Conservation (phyloP, 192 early-diverging fungal species). For the Coemansia javaensis region DNA sequence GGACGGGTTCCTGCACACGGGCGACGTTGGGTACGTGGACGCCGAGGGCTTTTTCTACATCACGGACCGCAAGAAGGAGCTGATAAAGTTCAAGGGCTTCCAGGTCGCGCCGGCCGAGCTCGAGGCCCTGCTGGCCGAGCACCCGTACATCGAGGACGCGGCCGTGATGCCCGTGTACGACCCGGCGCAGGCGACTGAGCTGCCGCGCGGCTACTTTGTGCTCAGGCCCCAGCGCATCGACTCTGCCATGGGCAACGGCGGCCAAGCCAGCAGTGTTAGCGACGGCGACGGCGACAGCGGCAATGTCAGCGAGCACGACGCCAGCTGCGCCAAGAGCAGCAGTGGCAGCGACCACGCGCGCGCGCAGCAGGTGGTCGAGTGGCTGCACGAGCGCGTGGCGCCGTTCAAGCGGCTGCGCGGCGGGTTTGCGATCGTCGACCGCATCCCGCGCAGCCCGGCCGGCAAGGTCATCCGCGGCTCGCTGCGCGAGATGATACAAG, state of each 20-base stretch:
- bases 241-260: no score
- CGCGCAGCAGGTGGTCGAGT: constrained; percentile 50
- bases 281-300: no score
- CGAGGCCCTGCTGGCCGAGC: constrained; percentile 66
- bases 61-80: constrained; percentile 77
- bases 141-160: constrained; percentile 65
- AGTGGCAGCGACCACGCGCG: constrained; percentile 33
- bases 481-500: constrained; percentile 51
- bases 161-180: constrained; percentile 67
- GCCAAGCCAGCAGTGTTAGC: no score
- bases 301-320: no score
- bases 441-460: constrained; percentile 69
- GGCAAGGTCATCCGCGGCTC: constrained; percentile 81
- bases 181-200: constrained; percentile 62
- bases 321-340: no score
- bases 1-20: constrained; percentile 78
- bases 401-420: constrained; percentile 76
- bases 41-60: constrained; percentile 60
- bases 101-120: constrained; percentile 84
- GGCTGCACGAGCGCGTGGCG: constrained; percentile 61
- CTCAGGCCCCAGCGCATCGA: no score
- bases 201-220: constrained; percentile 77
- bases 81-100: constrained; percentile 85
- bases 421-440: constrained; percentile 65
- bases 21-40: constrained; percentile 73